A percentile compares a stretch with the other conserved stretches of the same genome.
Evolutionary conservation across 305 asterid species (phyloP).

Genomic region (Salvia sclarea): DNA sequence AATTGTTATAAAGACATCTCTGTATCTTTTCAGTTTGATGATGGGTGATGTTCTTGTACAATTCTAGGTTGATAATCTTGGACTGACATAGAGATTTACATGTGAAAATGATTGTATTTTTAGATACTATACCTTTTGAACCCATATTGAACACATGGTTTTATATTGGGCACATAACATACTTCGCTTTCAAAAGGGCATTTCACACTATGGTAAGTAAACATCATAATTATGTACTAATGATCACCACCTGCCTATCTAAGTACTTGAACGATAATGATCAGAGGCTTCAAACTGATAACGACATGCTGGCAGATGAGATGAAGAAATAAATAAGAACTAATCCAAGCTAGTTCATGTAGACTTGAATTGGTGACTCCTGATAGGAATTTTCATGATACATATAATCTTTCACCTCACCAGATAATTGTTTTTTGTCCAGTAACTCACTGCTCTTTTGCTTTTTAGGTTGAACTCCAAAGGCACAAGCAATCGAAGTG

Average conservation of each 20-base stretch:
- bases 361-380: not conserved
- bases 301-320: not conserved
- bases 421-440: not conserved
- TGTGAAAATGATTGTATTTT: not conserved
- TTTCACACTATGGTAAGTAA: not conserved
- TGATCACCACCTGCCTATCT: not conserved
- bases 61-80: not conserved
- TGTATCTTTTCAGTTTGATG: not conserved
- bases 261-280: not conserved
- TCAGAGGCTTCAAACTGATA: not conserved
- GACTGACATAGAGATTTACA: conserved; percentile 1
- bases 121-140: not conserved
- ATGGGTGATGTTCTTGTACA: not conserved
- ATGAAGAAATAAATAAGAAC: not conserved
- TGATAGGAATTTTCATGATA: not conserved
- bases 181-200: not conserved
- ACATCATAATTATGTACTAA: not conserved
- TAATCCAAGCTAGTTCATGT: not conserved
- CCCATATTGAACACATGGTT: not conserved
- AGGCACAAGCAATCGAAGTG: not conserved
- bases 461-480: not conserved
- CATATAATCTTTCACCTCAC: conserved; percentile 2
- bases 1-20: not conserved
- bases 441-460: not conserved
- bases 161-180: not conserved